A percentile compares a stretch with the other conserved stretches of the same genome.
Evolutionary conservation across 352 stramenopile species (phyloP).

Genomic region (Plasmopara muralis): DNA sequence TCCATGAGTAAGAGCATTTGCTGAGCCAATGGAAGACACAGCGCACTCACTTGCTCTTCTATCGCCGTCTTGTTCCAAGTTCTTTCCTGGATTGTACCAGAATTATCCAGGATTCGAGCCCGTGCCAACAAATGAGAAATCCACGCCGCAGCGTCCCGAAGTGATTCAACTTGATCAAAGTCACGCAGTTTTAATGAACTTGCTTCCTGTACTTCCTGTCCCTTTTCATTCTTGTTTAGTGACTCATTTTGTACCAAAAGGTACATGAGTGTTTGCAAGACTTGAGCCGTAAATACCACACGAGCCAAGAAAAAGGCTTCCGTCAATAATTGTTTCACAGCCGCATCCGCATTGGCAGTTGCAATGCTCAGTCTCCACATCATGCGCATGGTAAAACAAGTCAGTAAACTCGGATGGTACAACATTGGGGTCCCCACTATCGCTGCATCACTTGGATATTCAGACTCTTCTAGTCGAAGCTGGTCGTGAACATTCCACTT

Average conservation of each 20-base stretch:
- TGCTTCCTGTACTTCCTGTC: conserved; percentile 3
- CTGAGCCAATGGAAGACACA: conserved; percentile 52
- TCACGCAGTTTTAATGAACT: conserved; percentile 20
- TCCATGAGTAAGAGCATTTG: conserved; percentile 58
- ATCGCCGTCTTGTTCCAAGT: conserved; percentile 25
- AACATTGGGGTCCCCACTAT: conserved; percentile 37
- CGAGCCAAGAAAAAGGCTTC: conserved; percentile 55
- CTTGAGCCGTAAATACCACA: conserved; percentile 46
- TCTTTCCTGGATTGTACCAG: background rate
- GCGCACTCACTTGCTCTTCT: conserved; percentile 36
- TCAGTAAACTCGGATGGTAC: conserved; percentile 41
- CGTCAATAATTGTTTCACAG: conserved; percentile 33
- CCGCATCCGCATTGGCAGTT: conserved; percentile 25
- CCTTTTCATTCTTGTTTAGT: conserved; percentile 1
- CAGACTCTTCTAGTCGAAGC: conserved; percentile 1
- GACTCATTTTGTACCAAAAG: conserved; percentile 17
- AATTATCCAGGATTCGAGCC: conserved; percentile 27
- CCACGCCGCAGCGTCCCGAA: conserved; percentile 53
- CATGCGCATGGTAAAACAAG: conserved; percentile 47
- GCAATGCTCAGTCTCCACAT: conserved; percentile 33
- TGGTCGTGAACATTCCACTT: conserved; percentile 10
- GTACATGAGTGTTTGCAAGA: conserved; percentile 52
- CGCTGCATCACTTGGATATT: conserved; percentile 18
- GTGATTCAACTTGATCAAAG: conserved; percentile 50
- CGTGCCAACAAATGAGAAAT: conserved; percentile 40